Evolutionary conservation across 768 basidiomycete species (phyloP).

Genomic region (Phallus indusiatus): DNA sequence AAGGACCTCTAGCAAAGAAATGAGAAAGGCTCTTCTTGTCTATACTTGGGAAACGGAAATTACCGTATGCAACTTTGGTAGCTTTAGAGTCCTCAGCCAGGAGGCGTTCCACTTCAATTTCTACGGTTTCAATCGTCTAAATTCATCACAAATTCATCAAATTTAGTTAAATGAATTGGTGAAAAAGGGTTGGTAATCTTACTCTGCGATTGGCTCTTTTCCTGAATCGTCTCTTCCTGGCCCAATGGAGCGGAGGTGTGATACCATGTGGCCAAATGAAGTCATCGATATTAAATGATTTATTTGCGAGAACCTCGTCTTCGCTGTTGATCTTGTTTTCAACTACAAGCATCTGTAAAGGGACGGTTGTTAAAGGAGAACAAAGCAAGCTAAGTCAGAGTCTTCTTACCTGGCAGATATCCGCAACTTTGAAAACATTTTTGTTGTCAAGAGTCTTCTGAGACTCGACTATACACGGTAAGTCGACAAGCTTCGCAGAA

Average conservation of each 20-base stretch:
- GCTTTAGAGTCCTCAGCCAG: conserved; percentile 74
- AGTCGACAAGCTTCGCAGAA: conserved; percentile 88
- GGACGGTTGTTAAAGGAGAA: neutral
- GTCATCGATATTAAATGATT: conserved; percentile 82
- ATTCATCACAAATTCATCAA: neutral
- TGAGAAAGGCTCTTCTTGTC: neutral
- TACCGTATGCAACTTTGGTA: conserved; percentile 68
- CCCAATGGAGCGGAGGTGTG: conserved; percentile 86
- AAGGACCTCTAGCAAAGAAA: conserved; percentile 50
- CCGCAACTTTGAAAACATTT: conserved; percentile 97
- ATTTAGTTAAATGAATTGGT: neutral
- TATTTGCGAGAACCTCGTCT: conserved; percentile 49
- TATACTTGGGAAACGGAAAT: neutral
- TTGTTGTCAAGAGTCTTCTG: conserved; percentile 95
- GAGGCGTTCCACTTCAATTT: conserved; percentile 84
- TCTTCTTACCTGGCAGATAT: conserved; percentile 81
- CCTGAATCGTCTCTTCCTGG: conserved; percentile 84
- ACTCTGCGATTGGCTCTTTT: conserved; percentile 81
- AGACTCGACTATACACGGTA: conserved; percentile 88
- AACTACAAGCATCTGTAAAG: conserved; percentile 79
- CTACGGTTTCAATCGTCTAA: conserved; percentile 90
- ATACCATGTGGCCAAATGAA: conserved; percentile 97
- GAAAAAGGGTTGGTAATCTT: conserved; percentile 16
- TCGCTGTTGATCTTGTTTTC: conserved; percentile 67
- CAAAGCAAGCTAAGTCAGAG: conserved; percentile 8